These are phyloP conservation scores for Aspergillus sp. DNA, from an alignment of 2,329 filamentous ascomycete genomes.

Conservation along the genomic window DNA sequence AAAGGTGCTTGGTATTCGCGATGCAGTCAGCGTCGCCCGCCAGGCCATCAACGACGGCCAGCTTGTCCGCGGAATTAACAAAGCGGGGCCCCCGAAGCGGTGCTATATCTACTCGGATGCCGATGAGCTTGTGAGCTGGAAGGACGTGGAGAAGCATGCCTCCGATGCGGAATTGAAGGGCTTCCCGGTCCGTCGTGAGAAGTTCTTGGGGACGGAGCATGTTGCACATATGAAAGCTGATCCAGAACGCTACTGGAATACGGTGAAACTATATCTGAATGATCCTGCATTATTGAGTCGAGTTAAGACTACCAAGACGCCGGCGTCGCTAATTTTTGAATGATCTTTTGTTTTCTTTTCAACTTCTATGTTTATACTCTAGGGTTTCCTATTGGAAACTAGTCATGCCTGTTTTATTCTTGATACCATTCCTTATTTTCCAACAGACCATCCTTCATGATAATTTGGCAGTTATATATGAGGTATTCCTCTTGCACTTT, in stretches of 20 bases:
- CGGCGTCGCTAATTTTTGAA: not conserved
- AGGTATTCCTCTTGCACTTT: no score
- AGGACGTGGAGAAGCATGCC: constrained; percentile 40
- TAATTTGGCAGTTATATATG: no score
- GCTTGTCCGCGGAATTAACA: constrained; percentile 18
- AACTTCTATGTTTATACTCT: not conserved
- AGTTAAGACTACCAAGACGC: not conserved
- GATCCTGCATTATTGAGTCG: not conserved
- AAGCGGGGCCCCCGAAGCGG: constrained; percentile 17
- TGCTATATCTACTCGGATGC: constrained; percentile 44
- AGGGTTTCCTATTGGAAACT: no score
- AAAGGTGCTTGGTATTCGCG: constrained; percentile 17
- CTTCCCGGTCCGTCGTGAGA: constrained; percentile 35
- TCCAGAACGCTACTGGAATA: constrained; percentile 41
- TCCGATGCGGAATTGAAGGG: constrained; percentile 30
- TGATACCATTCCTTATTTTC: not conserved
- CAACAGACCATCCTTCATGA: no score
- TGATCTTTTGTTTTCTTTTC: not conserved
- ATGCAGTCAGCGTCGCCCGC: constrained; percentile 30
- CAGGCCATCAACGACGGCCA: constrained; percentile 32
- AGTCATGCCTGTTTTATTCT: not conserved
- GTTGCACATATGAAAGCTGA: constrained; percentile 42
- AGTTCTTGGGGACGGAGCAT: constrained; percentile 39
- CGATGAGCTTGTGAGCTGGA: constrained; percentile 38
- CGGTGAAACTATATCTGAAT: constrained; percentile 30